Base-by-base conservation (phyloP, 176 grass and related monocot species). In the Pharus latifolius region DNA sequence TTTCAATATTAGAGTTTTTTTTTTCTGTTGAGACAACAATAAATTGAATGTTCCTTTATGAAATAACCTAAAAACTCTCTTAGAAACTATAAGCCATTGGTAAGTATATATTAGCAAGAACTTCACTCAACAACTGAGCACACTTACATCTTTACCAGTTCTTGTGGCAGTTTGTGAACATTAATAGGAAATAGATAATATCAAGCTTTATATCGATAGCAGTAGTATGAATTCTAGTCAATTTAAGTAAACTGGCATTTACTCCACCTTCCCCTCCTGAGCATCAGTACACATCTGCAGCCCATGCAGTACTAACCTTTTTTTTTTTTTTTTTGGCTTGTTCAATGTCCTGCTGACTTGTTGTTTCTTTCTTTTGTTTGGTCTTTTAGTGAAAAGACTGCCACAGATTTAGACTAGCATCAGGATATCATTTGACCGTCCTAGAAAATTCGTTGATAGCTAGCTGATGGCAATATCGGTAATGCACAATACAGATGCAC, bases 71-170 rank as follows among this genome's bases (percentile, higher is more conserved):
- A 69, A 38, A 46, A 45, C 40, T 5, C 54, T 61, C 17, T 49
- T 17, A 49, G 22, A 58, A 41, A 23, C 51, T 32, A 40, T 12
- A 48, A 74, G 52, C 3, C 49, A n/a, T n/a, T n/a, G n/a, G 43
- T 56, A 74, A 2, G 7, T 26, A 25, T 62, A 34, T 1, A 20
- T 29, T 52, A 70, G 20, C 31, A 55, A 54, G 47, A 83, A 38
- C 23, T 62, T 70, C 13, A 29, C 29, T n/a, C 16, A 77, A 63
- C 47, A 70, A 63, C n/a, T 70, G 40, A 41, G 12, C 20, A 55
- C 47, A 70, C 77, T 50, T 76, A 77, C 11, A 50, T 32, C 73
- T 71, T 43, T 51, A 43, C 57, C 16, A 52, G 38, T 46, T 68
- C 64, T 71, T 40, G 15, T 34, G 14, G 8, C 34, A 13, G 14